Conservation (phyloP, 106 monocot genomes). For the Dendrobium catenatum region DNA sequence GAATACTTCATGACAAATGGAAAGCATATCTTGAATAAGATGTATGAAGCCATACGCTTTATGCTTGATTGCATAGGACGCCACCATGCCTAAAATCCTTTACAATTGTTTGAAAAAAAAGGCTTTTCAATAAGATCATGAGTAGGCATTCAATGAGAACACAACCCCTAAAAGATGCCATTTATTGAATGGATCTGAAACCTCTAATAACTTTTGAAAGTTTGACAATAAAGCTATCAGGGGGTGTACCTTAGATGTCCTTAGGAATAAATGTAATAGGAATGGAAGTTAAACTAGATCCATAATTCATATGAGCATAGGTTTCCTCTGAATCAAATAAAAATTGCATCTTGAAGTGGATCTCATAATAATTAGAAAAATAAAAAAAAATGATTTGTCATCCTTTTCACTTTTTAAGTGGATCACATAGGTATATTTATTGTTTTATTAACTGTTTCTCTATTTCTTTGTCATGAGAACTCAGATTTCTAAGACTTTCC, state of each 20-base stretch:
- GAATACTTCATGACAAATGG: slow-evolving; percentile 65
- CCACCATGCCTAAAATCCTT: slow-evolving; percentile 79
- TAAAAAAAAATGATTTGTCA: slow-evolving; percentile 29
- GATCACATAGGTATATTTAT: too few species aligned
- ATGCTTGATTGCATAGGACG: slow-evolving; percentile 88
- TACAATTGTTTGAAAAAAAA: slow-evolving; percentile 71
- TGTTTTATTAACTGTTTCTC: too few species aligned
- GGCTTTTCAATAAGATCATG: slow-evolving; percentile 91
- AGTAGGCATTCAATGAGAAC: slow-evolving; percentile 72
- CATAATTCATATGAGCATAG: slow-evolving; percentile 7
- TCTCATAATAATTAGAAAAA: slow-evolving; percentile 27
- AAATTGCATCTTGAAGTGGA: slow-evolving; percentile 23
- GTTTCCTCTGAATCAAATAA: slow-evolving; percentile 57
- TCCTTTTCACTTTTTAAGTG: slow-evolving; percentile 62
- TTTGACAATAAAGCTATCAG: slow-evolving; percentile 61
- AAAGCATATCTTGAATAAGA: slow-evolving; percentile 92
- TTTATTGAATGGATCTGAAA: slow-evolving; percentile 52
- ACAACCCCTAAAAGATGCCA: slow-evolving; percentile 59
- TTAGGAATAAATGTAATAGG: slow-evolving; percentile 19
- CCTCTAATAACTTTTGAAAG: slow-evolving; percentile 48
- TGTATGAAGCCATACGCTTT: too few species aligned
- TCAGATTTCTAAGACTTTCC: too few species aligned
- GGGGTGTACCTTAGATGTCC: slow-evolving; percentile 70
- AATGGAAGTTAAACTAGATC: slow-evolving; percentile 10
- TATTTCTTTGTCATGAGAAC: too few species aligned